Conservation (phyloP, 2,329 filamentous ascomycete genomes). For the Penicillium sp. region DNA sequence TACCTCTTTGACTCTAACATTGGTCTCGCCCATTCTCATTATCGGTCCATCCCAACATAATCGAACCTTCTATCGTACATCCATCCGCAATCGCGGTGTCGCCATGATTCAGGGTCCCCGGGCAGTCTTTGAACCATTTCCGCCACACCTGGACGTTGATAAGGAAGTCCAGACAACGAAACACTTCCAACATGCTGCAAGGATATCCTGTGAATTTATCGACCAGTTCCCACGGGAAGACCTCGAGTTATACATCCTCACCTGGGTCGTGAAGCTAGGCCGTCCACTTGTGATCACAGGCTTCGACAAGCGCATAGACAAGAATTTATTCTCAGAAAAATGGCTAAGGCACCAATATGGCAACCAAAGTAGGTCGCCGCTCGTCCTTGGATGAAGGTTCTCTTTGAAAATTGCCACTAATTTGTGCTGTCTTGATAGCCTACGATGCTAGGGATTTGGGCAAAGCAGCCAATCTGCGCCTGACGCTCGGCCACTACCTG, state of each 20-base stretch:
- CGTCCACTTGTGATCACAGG: slow-evolving; percentile 90
- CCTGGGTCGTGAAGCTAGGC: slow-evolving; percentile 81
- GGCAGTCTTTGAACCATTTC: slow-evolving; percentile 81
- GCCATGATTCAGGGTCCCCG: slow-evolving; percentile 54
- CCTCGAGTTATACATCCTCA: slow-evolving; percentile 81
- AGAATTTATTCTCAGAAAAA: slow-evolving; percentile 72
- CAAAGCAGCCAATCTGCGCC: slow-evolving; percentile 70
- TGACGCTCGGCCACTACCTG: slow-evolving; percentile 88
- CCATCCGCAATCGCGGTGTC: not conserved
- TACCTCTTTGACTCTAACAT: not conserved
- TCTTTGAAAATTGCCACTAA: slow-evolving; percentile 6
- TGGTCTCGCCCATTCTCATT: not conserved
- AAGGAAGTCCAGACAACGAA: slow-evolving; percentile 72
- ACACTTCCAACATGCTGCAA: slow-evolving; percentile 85
- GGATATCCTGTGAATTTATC: slow-evolving; percentile 78
- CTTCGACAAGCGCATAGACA: slow-evolving; percentile 75
- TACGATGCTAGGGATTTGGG: slow-evolving; percentile 83
- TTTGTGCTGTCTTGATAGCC: slow-evolving; percentile 50
- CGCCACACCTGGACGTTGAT: slow-evolving; percentile 78
- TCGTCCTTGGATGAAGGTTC: not conserved
- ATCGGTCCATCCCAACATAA: not conserved
- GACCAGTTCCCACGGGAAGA: slow-evolving; percentile 72
- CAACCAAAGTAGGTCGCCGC: slow-evolving; percentile 65
- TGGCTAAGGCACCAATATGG: slow-evolving; percentile 82
- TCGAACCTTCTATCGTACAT: not conserved